Percentiles rank a stretch among this genome's conserved stretches.
Conservation (phyloP, 108 stramenopile genomes). For the Phaeodactylum tricornutum region DNA sequence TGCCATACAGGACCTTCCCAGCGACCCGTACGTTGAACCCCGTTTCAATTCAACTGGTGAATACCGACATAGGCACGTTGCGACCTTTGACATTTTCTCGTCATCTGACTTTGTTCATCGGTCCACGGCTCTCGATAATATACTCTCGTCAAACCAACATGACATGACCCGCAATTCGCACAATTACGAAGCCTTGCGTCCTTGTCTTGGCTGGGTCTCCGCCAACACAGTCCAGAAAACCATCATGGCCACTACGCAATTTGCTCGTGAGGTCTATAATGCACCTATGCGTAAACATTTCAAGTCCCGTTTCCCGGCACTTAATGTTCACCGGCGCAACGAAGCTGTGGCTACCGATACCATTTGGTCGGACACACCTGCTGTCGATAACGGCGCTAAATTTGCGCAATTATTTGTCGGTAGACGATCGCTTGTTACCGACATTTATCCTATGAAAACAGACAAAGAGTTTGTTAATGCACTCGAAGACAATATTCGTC, state of each 20-base stretch:
- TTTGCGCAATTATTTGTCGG: conserved; percentile 15
- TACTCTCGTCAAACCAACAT: too few species aligned
- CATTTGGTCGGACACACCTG: conserved; percentile 1
- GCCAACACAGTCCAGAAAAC: conserved; percentile 3
- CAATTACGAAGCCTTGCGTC: conserved; percentile 1
- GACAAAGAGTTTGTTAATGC: conserved; percentile 8
- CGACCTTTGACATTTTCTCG: too few species aligned
- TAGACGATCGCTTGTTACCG: neutral
- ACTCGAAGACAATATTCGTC: conserved; percentile 17
- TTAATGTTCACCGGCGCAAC: conserved; percentile 10
- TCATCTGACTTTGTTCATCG: too few species aligned
- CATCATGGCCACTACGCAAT: neutral
- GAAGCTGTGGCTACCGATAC: conserved; percentile 13
- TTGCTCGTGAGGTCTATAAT: neutral
- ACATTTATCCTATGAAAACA: conserved; percentile 10
- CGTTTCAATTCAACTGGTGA: too few species aligned
- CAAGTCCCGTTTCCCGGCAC: conserved; percentile 2
- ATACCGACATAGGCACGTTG: too few species aligned
- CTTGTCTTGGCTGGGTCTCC: conserved; percentile 9
- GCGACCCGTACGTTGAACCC: too few species aligned
- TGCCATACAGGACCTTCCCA: too few species aligned
- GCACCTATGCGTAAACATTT: neutral
- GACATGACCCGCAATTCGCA: too few species aligned
- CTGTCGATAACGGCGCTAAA: neutral
- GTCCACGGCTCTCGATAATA: too few species aligned